phyloP scores from a whole-genome alignment of 176 grass and related monocot species.

The Rhipidocladum racemiflorum region DNA sequence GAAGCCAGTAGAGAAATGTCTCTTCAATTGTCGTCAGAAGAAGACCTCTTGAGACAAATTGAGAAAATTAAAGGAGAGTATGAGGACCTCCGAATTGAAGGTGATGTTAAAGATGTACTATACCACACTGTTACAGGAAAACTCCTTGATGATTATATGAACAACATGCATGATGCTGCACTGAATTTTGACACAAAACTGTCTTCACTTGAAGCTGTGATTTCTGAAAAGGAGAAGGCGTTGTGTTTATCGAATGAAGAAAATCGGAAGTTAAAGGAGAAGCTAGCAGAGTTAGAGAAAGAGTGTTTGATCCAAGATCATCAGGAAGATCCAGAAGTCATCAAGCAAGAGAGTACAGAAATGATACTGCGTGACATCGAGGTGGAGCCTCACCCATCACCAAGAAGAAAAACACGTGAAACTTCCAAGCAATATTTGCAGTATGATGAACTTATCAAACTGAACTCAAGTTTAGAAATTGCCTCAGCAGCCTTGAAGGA shows the following conservation, averaged over 20 bases:
- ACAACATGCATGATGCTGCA: conserved; percentile 48
- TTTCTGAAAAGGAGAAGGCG: conserved; percentile 60
- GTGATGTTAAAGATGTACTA: conserved; percentile 54
- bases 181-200: conserved; percentile 41
- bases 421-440: conserved; percentile 22
- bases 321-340: conserved; percentile 47
- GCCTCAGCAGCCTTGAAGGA: conserved; percentile 29
- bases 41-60: conserved; percentile 56
- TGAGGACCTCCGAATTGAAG: conserved; percentile 66
- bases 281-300: conserved; percentile 38
- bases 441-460: conserved; percentile 43
- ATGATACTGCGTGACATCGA: conserved; percentile 45
- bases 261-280: conserved; percentile 62
- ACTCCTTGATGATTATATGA: conserved; percentile 57
- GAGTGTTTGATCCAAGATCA: conserved; percentile 8
- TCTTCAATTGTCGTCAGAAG: conserved; percentile 42
- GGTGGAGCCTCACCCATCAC: conserved; percentile 29
- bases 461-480: conserved; percentile 38
- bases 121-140: conserved; percentile 58
- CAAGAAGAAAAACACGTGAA: conserved; percentile 34
- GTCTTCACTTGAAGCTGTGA: conserved; percentile 44
- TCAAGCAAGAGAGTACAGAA: conserved; percentile 47
- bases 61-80: conserved; percentile 54
- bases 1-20: conserved; percentile 57
- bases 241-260: conserved; percentile 52